Conservation (phyloP, 345 rosid genomes). For the Syzygium aqueum region DNA sequence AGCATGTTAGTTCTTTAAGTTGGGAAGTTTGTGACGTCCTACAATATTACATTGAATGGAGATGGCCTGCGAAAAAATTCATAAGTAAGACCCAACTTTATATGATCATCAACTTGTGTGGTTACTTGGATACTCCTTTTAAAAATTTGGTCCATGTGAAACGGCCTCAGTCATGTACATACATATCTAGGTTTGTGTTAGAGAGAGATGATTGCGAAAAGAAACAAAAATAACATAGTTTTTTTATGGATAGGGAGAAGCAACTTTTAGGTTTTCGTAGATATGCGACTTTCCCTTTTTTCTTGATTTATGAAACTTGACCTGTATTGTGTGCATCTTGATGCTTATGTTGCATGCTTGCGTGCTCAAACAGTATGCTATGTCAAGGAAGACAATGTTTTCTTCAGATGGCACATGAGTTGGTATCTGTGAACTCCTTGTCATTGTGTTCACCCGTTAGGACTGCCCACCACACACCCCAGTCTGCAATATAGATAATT, state of each 20-base stretch:
- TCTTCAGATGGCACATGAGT: not conserved
- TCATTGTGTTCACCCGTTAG: not conserved
- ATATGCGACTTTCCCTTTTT: not conserved
- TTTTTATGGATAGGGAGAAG: not conserved
- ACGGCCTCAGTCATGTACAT: not conserved
- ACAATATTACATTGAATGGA: not conserved
- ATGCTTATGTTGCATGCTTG: not conserved
- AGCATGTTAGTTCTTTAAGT: not conserved
- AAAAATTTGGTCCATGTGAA: accelerated
- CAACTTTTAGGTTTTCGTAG: not conserved
- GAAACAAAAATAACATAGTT: not conserved
- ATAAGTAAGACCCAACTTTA: not conserved
- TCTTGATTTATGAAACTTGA: not conserved
- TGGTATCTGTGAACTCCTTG: not conserved
- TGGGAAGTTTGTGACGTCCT: not conserved
- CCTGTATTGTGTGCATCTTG: not conserved
- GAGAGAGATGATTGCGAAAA: not conserved
- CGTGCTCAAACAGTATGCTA: not conserved
- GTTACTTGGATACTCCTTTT: not conserved
- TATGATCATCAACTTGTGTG: not conserved
- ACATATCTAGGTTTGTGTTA: not conserved
- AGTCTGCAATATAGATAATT: not conserved
- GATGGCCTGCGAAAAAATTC: not conserved
- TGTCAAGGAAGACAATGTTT: not conserved
- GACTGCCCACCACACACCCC: not conserved